Evolutionary conservation across 2,329 filamentous ascomycete genomes (phyloP).

Genomic region (Graphilbum ipis-grandicollis): DNA sequence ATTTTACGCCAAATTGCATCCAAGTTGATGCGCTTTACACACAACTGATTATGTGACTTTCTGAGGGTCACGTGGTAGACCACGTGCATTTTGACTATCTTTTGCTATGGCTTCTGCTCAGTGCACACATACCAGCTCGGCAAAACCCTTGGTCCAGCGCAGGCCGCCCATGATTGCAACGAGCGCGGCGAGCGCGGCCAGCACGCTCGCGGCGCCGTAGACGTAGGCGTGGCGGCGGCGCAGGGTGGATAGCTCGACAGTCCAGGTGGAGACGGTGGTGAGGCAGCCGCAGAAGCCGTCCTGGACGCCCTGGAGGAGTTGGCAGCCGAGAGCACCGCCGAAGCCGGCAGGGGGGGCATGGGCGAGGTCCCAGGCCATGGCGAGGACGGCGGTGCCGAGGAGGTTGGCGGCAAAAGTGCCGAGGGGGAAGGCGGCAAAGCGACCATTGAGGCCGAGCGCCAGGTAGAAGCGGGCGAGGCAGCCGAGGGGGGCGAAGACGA

Average conservation of each 20-base stretch:
- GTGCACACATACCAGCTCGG: slow-evolving; percentile 19
- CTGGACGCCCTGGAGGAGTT: slow-evolving; percentile 42
- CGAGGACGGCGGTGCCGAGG: slow-evolving; percentile 56
- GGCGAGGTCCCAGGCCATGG: slow-evolving; percentile 63
- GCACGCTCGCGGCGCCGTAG: neutral
- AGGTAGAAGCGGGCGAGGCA: slow-evolving; percentile 60
- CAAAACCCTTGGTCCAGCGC: slow-evolving; percentile 48
- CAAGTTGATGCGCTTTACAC: too few relatives aligned
- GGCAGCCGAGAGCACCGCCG: slow-evolving; percentile 45
- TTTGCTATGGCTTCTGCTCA: too few relatives aligned
- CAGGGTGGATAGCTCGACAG: slow-evolving; percentile 2
- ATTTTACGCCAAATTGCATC: too few relatives aligned
- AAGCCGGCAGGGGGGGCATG: slow-evolving; percentile 39
- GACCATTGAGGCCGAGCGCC: slow-evolving; percentile 52
- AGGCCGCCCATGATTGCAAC: slow-evolving; percentile 43
- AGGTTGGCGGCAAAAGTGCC: slow-evolving; percentile 79
- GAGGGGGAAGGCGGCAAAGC: slow-evolving; percentile 52
- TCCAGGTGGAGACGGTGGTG: slow-evolving; percentile 44
- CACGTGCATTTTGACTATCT: too few relatives aligned
- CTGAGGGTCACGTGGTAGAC: too few relatives aligned
- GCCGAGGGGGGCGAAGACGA: slow-evolving; percentile 70
- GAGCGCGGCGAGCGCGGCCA: neutral
- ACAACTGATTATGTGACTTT: too few relatives aligned
- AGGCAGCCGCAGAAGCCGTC: slow-evolving; percentile 53
- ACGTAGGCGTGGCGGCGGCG: slow-evolving; percentile 1